Base-by-base conservation (phyloP, 352 stramenopile genomes). In the Pythium dissotocum region DNA sequence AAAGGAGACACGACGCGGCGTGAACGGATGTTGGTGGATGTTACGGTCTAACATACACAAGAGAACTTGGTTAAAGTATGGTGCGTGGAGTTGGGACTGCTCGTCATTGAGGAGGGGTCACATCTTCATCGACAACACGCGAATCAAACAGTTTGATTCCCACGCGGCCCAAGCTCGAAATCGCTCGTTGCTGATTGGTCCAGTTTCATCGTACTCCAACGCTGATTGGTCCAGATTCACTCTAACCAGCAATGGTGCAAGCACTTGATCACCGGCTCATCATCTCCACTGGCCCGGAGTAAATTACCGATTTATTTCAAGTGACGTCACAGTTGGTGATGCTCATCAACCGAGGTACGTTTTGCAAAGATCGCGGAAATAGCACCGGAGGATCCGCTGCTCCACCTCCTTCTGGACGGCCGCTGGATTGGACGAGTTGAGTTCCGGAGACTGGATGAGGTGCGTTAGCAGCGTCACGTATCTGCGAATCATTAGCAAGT, bases 381-480 rank as follows among this genome's bases (percentile, higher is more conserved):
- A 94, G 64, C 87, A 93, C 44, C 87, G 87, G 54, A 94, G 58
- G 72, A 94, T 89, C 21, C 87, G 87, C 62, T 92, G 81, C 72
- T 93, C 77, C 18, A 87, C 75, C 18, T 90, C 80, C 59, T 89
- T 88, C 40, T 90, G 76, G 24, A 92, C 81, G 4, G 73, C 67
- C 38, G 70, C 58, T 0, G 87, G 82, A 63, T 93, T 94, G 44
- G 83, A 92, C 56, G 76, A 82, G 71, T 94, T 94, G 48, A 94
- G 59, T 68, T 94, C 87, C 4, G 87, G 87, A 4, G 83, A 92
- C 74, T 94, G 87, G 65, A 94, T 89, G 35, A 94, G 65, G 61
- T 92, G 85, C 33, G 85, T 93, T 32, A 94, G 66, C n/a, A 94
- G 69, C 57, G 79, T 87, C 26, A 94, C 80, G 60, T 88, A 75